A percentile compares a stretch with the other conserved stretches of the same genome.
These are phyloP conservation scores for Trypanosoma cruzi DNA, from an alignment of 208 protist species.

Conservation along the genomic window DNA sequence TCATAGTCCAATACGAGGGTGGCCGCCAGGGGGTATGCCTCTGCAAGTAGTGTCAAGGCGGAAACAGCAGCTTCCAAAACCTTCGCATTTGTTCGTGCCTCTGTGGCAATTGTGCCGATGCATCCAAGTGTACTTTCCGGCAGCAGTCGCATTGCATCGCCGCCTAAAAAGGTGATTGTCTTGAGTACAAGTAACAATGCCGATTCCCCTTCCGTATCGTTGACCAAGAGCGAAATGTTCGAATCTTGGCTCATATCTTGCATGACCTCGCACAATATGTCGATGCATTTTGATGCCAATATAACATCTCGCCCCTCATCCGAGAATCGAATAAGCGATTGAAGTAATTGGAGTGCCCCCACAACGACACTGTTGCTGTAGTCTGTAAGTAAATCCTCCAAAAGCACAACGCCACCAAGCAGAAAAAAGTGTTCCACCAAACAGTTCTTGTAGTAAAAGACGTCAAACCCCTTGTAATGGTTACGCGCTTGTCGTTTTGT, in stretches of 20 bases:
- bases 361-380: conserved; percentile 38
- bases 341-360: conserved; percentile 27
- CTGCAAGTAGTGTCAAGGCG: conserved; percentile 40
- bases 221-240: conserved; percentile 13
- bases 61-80: conserved; percentile 35
- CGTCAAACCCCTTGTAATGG: conserved; percentile 15
- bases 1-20: conserved; percentile 70
- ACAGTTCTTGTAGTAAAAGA: conserved; percentile 25
- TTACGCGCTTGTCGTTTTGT: not conserved
- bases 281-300: conserved; percentile 32
- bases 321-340: conserved; percentile 21
- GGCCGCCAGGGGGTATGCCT: conserved; percentile 51
- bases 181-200: conserved; percentile 29
- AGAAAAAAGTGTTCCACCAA: conserved; percentile 30
- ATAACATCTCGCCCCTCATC: conserved; percentile 19
- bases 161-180: conserved; percentile 14
- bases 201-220: conserved; percentile 16
- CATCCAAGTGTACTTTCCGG: conserved; percentile 33
- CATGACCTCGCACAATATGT: conserved; percentile 17
- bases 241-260: conserved; percentile 27
- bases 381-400: conserved; percentile 44
- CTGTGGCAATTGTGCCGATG: conserved; percentile 50
- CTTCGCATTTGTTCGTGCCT: conserved; percentile 20
- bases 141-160: conserved; percentile 11
- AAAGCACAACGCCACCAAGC: conserved; percentile 29